Base-by-base conservation (phyloP, 192 early-diverging fungal species). In the Allomyces arbusculus region DNA sequence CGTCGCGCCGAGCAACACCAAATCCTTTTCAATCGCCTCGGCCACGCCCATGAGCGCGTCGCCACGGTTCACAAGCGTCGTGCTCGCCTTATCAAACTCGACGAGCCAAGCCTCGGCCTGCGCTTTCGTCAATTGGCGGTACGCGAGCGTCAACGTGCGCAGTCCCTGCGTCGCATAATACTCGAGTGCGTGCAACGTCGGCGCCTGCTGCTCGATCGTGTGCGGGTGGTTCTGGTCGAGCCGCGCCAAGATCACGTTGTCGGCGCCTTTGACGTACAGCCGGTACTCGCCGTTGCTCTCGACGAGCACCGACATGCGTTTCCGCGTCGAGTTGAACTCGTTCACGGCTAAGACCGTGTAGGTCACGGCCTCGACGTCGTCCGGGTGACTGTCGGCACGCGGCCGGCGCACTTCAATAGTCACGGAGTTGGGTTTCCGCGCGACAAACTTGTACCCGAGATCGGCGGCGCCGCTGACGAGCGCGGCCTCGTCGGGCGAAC, bases 241-340 rank as follows among this genome's bases (percentile, higher is more conserved):
- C 12, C 94, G 84, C 77, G 95, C 92, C 6, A 95, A 68, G 73
- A 97, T 97, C 7, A 99, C 94, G 0, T 91, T 97, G 70, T 99
- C 96, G 5, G 96, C 96, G 55, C 96, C 96, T 70, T 99, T 99
- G 73, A 90, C 90, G 81, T 91, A 99, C 61, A 97, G 72, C 70
- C 90, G 74, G 45, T 94, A 84, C 12, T 79, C 80, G 70, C 91
- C 91, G 1, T 85, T 81, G 10, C 89, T 77, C 61, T 83, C 74
- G 62, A 91, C 74, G 45, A 99, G 87, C 0, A 88, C 82, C 43
- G 86, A 87, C 95, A 97, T 97, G 62, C 95, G 81, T 73, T 99
- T 99, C 63, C 95, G 81, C 25, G 92, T 90, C 3, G 90, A 92
- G 76, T 92, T 89, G 74, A 99, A 99, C 72, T 92, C 93, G 66